These are phyloP conservation scores for Monsonia emarginata DNA, from an alignment of 441 rosid genomes.

Conservation along the genomic window DNA sequence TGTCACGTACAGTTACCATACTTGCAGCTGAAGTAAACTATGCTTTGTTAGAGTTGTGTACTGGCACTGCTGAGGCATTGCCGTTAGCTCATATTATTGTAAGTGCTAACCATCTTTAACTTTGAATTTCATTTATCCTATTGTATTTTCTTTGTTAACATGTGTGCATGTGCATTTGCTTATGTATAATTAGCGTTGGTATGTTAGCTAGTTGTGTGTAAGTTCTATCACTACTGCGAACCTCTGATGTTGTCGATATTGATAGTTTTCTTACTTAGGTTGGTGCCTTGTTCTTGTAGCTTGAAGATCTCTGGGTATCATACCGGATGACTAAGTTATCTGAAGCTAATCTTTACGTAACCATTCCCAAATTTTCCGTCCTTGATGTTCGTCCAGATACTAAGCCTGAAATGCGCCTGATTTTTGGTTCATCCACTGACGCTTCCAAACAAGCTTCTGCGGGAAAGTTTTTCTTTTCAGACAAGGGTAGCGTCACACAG, in stretches of 20 bases:
- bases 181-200: not conserved
- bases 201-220: not conserved
- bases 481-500: slow-evolving; percentile 44
- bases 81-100: slow-evolving; percentile 88
- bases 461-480: slow-evolving; percentile 42
- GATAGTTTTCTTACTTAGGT: slow-evolving; percentile 14
- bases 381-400: slow-evolving; percentile 79
- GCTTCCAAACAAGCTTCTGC: slow-evolving; percentile 62
- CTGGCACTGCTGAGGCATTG: slow-evolving; percentile 70
- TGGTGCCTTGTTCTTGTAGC: slow-evolving; percentile 40
- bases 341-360: slow-evolving; percentile 86
- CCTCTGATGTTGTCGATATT: not conserved
- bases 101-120: slow-evolving; percentile 24
- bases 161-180: not conserved
- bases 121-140: slow-evolving; percentile 1
- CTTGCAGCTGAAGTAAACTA: slow-evolving; percentile 74
- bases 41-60: slow-evolving; percentile 89
- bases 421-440: slow-evolving; percentile 91
- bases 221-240: not conserved
- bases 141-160: not conserved
- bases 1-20: slow-evolving; percentile 72
- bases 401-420: slow-evolving; percentile 94
- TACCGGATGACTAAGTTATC: slow-evolving; percentile 81
- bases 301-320: slow-evolving; percentile 95
- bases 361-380: slow-evolving; percentile 79